Conservation (phyloP, 371 early-diverging fungal species). For the Lichtheimia corymbifera region DNA sequence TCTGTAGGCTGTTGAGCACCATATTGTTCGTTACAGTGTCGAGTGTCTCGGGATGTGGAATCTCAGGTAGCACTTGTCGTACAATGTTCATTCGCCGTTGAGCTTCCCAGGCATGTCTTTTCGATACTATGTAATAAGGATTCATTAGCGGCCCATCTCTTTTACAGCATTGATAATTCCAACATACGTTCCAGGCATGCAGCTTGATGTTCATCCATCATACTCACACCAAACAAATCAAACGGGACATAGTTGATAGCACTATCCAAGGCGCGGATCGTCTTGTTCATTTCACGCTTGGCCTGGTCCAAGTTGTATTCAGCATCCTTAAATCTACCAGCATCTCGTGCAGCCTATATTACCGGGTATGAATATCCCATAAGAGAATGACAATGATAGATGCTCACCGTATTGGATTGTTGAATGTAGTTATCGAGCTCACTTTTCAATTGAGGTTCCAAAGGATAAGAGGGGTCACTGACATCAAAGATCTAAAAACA, state of each 20-base stretch:
- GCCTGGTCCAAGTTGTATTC: conserved; percentile 29
- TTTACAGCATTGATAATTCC: background rate
- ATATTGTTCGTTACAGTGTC: conserved; percentile 41
- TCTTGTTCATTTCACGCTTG: conserved; percentile 22
- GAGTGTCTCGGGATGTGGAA: conserved; percentile 40
- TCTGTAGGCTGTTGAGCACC: conserved; percentile 23
- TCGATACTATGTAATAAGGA: background rate
- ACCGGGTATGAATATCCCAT: background rate
- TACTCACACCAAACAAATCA: conserved; percentile 39
- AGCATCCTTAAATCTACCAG: conserved; percentile 27
- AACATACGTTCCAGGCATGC: conserved; percentile 34
- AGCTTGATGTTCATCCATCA: conserved; percentile 39
- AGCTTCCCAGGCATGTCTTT: conserved; percentile 27
- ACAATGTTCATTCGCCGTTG: conserved; percentile 38
- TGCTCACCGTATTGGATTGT: conserved; percentile 27
- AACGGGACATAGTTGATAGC: conserved; percentile 35
- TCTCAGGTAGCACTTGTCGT: conserved; percentile 39
- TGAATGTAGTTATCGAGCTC: conserved; percentile 32
- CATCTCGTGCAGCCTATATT: conserved; percentile 37
- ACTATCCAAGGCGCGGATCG: conserved; percentile 24
- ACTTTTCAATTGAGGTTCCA: conserved; percentile 30
- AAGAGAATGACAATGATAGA: background rate
- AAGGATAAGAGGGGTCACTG: conserved; percentile 22
- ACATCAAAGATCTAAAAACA: conserved; percentile 29
- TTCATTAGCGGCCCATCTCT: background rate